Conservation (phyloP, 2,329 filamentous ascomycete genomes). For the Penicillium sp. region DNA sequence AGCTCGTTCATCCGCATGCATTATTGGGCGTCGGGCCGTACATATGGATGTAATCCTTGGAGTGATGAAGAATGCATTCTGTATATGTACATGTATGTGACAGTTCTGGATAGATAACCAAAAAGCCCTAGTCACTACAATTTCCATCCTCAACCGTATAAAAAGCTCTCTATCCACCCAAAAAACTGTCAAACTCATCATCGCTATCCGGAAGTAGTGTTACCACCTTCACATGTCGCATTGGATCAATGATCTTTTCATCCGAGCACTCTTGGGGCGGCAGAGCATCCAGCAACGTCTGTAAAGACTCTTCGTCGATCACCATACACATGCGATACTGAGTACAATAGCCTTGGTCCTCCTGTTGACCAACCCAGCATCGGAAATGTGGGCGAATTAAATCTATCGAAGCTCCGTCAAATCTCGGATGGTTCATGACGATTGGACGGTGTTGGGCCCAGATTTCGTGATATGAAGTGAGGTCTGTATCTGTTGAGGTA, state of each 20-base stretch:
- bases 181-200: neutral
- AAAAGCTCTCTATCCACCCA: neutral
- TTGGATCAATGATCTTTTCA: neutral
- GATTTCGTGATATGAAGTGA: neutral
- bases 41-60: too few species aligned
- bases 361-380: neutral
- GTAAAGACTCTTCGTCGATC: slow-evolving; percentile 1
- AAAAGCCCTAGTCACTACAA: neutral
- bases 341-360: neutral
- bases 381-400: neutral
- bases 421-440: neutral
- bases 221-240: slow-evolving; percentile 1
- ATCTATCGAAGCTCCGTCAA: neutral
- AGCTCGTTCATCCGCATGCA: too few species aligned
- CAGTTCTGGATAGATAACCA: neutral
- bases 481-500: neutral
- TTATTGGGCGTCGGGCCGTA: too few species aligned
- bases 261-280: neutral
- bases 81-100: too few species aligned
- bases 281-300: neutral
- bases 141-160: neutral
- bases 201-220: neutral
- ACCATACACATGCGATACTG: slow-evolving; percentile 1
- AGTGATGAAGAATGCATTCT: too few species aligned
- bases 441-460: neutral